Evolutionary conservation across 2,329 filamentous ascomycete genomes (phyloP).

Genomic region (Phyllachora maydis): DNA sequence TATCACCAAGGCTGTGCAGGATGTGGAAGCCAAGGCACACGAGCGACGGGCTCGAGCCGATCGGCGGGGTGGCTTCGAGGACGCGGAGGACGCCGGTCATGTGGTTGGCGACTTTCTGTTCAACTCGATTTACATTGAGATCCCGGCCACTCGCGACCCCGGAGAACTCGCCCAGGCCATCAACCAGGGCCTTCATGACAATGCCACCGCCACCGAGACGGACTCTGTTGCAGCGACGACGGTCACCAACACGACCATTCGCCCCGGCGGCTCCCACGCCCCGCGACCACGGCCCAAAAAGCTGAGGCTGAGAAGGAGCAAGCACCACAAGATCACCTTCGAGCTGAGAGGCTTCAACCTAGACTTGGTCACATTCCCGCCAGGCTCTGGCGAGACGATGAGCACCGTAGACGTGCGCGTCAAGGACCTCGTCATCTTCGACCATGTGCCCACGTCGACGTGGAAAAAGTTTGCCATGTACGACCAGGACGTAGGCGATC

Average conservation of each 20-base stretch:
- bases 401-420: constrained; percentile 75
- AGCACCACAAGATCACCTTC: constrained; percentile 86
- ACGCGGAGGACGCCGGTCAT: constrained; percentile 56
- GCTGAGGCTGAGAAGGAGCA: constrained; percentile 65
- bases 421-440: constrained; percentile 71
- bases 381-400: constrained; percentile 58
- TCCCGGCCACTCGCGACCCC: constrained; percentile 71
- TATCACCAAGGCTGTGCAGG: constrained; percentile 72
- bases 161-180: constrained; percentile 65
- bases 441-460: constrained; percentile 84
- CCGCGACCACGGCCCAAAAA: constrained; percentile 26
- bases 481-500: constrained; percentile 66
- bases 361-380: constrained; percentile 65
- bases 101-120: constrained; percentile 95
- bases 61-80: constrained; percentile 31
- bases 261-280: constrained; percentile 19
- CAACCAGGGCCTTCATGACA: constrained; percentile 73
- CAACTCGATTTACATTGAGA: constrained; percentile 95
- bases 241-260: constrained; percentile 34
- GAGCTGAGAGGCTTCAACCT: constrained; percentile 70
- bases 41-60: constrained; percentile 44
- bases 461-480: constrained; percentile 98
- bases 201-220: constrained; percentile 72
- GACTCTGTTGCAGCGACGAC: constrained; percentile 70
- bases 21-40: constrained; percentile 65